These are phyloP conservation scores for Casuarina equisetifolia DNA, from an alignment of 306 rosid species.

Conservation along the genomic window DNA sequence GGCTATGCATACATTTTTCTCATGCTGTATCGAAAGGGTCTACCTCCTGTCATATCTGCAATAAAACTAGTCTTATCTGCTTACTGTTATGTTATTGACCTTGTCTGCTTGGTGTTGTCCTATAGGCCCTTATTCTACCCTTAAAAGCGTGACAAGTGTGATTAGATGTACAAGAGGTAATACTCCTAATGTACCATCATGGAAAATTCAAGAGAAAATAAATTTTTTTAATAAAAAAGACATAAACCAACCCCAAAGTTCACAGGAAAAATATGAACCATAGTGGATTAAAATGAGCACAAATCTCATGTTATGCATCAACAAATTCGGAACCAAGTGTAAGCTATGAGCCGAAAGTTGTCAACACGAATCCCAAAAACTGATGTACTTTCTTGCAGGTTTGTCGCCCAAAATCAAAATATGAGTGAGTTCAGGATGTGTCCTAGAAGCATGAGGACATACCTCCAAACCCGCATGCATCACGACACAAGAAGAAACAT, in stretches of 20 bases:
- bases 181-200: neutral
- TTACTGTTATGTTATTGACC: no score
- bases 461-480: neutral
- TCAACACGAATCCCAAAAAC: neutral
- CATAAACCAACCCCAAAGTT: no score
- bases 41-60: neutral
- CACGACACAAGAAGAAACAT: neutral
- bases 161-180: neutral
- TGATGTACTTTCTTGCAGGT: neutral
- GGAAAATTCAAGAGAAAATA: neutral
- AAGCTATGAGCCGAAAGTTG: neutral
- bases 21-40: neutral
- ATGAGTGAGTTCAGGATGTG: neutral
- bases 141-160: neutral
- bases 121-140: neutral
- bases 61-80: neutral
- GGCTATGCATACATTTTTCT: no score
- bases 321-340: neutral
- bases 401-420: neutral
- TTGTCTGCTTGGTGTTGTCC: neutral
- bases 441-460: neutral
- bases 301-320: neutral
- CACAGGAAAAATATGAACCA: no score
- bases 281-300: no score
- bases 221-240: no score